These are phyloP conservation scores for Schwanniomyces occidentalis DNA, from an alignment of 805 yeast species.

Conservation along the genomic window DNA sequence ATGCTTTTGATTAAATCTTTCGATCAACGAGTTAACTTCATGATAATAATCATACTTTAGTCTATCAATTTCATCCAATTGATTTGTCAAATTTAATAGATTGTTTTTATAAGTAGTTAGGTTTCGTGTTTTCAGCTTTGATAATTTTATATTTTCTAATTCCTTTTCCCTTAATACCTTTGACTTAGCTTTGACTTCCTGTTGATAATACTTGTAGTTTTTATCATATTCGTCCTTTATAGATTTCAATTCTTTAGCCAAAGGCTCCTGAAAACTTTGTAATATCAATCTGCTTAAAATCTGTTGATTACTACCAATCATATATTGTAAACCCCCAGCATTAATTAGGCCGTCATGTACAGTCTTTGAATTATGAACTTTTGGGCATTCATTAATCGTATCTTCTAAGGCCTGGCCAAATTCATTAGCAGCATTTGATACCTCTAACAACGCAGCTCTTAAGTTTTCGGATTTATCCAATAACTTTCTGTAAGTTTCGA, in stretches of 20 bases:
- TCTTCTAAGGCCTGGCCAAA: constrained; percentile 70
- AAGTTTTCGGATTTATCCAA: constrained; percentile 48
- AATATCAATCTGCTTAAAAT: constrained; percentile 60
- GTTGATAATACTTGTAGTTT: constrained; percentile 56
- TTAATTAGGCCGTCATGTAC: constrained; percentile 62
- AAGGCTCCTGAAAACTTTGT: constrained; percentile 57
- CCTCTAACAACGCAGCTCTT: constrained; percentile 43
- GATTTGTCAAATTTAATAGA: constrained; percentile 64
- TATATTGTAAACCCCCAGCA: constrained; percentile 75
- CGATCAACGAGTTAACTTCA: constrained; percentile 60
- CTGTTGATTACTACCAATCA: constrained; percentile 76
- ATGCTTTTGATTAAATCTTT: constrained; percentile 52
- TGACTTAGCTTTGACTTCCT: constrained; percentile 53
- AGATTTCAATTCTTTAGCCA: constrained; percentile 42
- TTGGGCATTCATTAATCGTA: constrained; percentile 25
- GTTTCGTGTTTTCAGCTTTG: constrained; percentile 63
- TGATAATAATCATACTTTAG: constrained; percentile 75
- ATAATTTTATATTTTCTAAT: constrained; percentile 54
- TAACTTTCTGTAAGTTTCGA: constrained; percentile 49
- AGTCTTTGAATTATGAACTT: constrained; percentile 21
- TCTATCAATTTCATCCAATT: constrained; percentile 76
- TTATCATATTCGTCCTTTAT: constrained; percentile 45
- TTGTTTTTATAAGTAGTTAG: constrained; percentile 67
- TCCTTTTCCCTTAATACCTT: constrained; percentile 59
- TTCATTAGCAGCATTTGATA: constrained; percentile 64